Percentiles rank a stretch among this genome's conserved stretches.
Conservation (phyloP, 306 rosid species). For the Dryas octopetala region DNA sequence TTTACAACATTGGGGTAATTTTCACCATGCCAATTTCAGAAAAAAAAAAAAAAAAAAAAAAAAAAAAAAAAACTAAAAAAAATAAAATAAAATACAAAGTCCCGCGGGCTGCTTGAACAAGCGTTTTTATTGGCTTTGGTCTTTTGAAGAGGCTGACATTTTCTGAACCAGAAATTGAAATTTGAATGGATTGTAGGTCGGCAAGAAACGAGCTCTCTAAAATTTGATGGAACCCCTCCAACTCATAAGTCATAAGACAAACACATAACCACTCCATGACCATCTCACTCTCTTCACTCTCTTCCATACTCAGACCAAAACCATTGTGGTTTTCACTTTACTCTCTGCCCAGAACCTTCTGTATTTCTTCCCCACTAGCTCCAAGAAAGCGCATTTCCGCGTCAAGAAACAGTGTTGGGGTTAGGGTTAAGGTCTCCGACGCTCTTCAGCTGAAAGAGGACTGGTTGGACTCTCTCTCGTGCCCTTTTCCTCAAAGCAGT, state of each 20-base stretch:
- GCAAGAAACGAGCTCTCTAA: too few species aligned
- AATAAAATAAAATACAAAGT: too few species aligned
- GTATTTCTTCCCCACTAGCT: constrained; percentile 16
- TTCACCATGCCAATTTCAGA: too few species aligned
- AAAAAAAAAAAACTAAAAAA: too few species aligned
- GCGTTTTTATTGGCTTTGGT: too few species aligned
- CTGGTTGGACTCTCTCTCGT: constrained; percentile 85
- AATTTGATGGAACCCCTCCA: constrained; percentile 5
- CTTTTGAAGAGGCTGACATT: too few species aligned
- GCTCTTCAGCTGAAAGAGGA: constrained; percentile 53
- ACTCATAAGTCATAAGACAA: too few species aligned
- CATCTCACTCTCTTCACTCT: constrained; percentile 15
- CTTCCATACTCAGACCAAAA: constrained; percentile 10
- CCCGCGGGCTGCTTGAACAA: too few species aligned
- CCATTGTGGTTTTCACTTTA: constrained; percentile 9
- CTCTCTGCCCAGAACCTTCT: constrained; percentile 37
- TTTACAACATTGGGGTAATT: too few species aligned
- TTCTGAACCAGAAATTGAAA: too few species aligned
- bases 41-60: too few species aligned
- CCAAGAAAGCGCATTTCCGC: constrained; percentile 5
- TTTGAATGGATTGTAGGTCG: too few species aligned
- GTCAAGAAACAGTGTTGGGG: constrained; percentile 6
- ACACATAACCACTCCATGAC: neutral
- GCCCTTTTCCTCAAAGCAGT: constrained; percentile 36
- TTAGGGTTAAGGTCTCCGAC: constrained; percentile 40